Conservation (phyloP, 1,284 basidiomycete genomes). For the Leccinum fallax region DNA sequence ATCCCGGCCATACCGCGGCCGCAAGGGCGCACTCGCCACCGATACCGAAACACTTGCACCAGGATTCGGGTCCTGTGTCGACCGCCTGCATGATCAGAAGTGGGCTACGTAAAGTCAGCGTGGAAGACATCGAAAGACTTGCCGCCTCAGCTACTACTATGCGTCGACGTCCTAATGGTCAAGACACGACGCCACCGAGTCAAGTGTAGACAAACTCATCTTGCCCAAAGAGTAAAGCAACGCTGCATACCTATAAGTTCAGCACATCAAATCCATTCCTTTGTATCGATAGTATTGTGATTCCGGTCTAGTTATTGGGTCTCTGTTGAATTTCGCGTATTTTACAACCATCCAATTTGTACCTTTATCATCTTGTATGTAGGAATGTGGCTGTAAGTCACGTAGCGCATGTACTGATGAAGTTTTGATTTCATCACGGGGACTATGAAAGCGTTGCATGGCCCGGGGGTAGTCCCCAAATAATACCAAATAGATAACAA, state of each 20-base stretch:
- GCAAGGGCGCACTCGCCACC: neutral
- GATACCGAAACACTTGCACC: neutral
- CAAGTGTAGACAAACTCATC: neutral
- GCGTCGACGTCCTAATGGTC: conserved; percentile 1
- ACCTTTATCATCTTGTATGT: neutral
- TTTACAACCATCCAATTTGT: conserved; percentile 2
- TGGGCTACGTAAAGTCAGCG: conserved; percentile 8
- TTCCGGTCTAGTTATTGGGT: neutral
- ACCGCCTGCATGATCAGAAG: neutral
- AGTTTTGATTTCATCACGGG: neutral
- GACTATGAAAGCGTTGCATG: too few relatives aligned
- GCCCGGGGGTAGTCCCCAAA: too few relatives aligned
- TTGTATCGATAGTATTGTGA: neutral
- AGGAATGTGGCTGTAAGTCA: too few relatives aligned
- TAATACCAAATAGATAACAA: too few relatives aligned
- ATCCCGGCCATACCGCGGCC: neutral
- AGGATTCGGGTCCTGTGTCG: neutral
- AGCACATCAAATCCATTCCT: neutral
- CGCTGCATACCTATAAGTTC: neutral
- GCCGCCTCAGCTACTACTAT: conserved; percentile 16
- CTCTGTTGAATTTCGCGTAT: conserved; percentile 5
- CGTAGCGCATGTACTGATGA: too few relatives aligned
- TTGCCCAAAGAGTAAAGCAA: neutral
- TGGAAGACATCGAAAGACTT: conserved; percentile 21
- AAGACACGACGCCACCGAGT: neutral